These are phyloP conservation scores for Phoma sp. DNA, from an alignment of 2,329 filamentous ascomycete species.

Conservation along the genomic window DNA sequence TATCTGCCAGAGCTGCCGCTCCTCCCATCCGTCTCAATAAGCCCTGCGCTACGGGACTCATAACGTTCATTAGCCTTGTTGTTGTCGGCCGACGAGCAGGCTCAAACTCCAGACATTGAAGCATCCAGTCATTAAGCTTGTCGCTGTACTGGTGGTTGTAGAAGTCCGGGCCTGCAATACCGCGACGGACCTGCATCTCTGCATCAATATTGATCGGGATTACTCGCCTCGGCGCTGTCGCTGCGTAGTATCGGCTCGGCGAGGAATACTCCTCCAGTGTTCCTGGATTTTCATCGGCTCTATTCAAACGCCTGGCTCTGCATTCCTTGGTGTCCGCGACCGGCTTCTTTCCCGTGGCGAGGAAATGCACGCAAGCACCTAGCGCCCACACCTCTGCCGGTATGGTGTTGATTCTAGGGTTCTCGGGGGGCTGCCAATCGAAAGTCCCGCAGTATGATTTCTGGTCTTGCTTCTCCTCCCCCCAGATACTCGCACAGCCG, in stretches of 20 bases:
- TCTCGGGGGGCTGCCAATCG: constrained; percentile 41
- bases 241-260: constrained; percentile 21
- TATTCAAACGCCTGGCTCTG: not conserved
- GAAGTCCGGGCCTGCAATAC: not conserved
- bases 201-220: constrained; percentile 32
- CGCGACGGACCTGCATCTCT: constrained; percentile 16
- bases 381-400: constrained; percentile 42
- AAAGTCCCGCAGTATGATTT: constrained; percentile 25
- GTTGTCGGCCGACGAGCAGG: constrained; percentile 21
- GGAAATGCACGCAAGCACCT: constrained; percentile 40
- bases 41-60: constrained; percentile 20
- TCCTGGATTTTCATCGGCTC: not conserved
- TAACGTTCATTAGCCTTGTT: constrained; percentile 14
- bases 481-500: constrained; percentile 18
- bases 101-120: constrained; percentile 13
- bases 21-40: constrained; percentile 28
- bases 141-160: constrained; percentile 31
- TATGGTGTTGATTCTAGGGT: constrained; percentile 32
- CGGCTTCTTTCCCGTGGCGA: constrained; percentile 31
- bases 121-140: constrained; percentile 36
- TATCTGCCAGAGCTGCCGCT: constrained; percentile 23
- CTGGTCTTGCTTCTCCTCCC: not conserved
- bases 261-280: constrained; percentile 6
- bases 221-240: constrained; percentile 25
- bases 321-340: constrained; percentile 11